phyloP scores from a whole-genome alignment of 2,329 filamentous ascomycete species.

The Akanthomyces muscarius region DNA sequence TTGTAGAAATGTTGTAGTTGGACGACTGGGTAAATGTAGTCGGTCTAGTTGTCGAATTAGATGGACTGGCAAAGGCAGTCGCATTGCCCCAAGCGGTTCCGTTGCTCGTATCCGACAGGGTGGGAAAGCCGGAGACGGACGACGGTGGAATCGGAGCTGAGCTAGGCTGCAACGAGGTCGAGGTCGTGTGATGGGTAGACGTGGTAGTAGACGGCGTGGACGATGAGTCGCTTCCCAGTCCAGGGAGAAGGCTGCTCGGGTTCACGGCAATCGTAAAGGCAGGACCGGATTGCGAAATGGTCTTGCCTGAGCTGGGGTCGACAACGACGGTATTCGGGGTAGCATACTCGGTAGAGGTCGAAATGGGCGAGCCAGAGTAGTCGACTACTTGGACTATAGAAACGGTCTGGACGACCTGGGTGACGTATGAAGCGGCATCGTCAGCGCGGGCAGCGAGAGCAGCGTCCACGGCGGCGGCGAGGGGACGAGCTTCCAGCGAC shows the following conservation, averaged over 20 bases:
- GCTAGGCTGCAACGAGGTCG: slow-evolving; percentile 10
- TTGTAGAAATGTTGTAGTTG: slow-evolving; percentile 4
- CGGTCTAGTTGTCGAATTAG: not conserved
- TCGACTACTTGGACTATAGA: slow-evolving; percentile 53
- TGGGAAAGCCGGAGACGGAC: slow-evolving; percentile 7
- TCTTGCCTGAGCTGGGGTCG: slow-evolving; percentile 34
- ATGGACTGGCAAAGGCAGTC: not conserved
- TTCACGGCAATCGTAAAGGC: slow-evolving; percentile 19
- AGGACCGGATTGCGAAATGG: slow-evolving; percentile 31
- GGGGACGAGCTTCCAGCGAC: slow-evolving; percentile 20
- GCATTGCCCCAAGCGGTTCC: slow-evolving; percentile 13
- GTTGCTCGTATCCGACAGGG: slow-evolving; percentile 13
- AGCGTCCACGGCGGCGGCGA: slow-evolving; percentile 20
- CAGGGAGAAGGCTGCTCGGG: slow-evolving; percentile 9
- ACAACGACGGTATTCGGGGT: slow-evolving; percentile 37
- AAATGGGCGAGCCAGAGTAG: slow-evolving; percentile 41
- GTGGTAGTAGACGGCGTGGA: slow-evolving; percentile 13
- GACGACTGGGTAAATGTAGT: not conserved
- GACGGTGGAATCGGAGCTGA: not conserved
- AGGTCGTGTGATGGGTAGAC: slow-evolving; percentile 18
- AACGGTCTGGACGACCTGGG: slow-evolving; percentile 50
- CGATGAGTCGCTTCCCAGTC: not conserved
- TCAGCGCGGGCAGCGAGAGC: slow-evolving; percentile 13
- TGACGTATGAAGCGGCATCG: slow-evolving; percentile 31
- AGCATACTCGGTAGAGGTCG: slow-evolving; percentile 40